Conservation (phyloP, 805 yeast genomes). For the Sugiyamaella smithiae region DNA sequence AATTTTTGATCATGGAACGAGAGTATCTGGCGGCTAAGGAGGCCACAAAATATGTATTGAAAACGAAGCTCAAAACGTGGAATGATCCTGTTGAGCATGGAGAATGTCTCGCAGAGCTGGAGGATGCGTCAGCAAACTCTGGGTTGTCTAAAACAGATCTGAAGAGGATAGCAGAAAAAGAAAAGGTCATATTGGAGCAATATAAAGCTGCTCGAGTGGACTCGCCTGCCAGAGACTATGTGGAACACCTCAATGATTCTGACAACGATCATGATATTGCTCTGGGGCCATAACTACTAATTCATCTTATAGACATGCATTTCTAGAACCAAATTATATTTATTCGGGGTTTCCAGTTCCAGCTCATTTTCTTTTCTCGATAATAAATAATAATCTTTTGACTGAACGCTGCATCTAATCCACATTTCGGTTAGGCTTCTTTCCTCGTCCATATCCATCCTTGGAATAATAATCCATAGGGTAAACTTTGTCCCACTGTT, state of each 20-base stretch:
- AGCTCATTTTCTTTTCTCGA: not conserved
- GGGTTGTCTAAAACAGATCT: slow-evolving; percentile 14
- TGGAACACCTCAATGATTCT: not conserved
- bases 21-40: slow-evolving; percentile 40
- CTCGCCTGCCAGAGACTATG: slow-evolving; percentile 7
- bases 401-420: slow-evolving; percentile 1
- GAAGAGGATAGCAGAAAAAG: slow-evolving; percentile 16
- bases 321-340: not conserved
- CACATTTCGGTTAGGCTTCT: slow-evolving; percentile 45
- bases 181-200: slow-evolving; percentile 17
- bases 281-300: not conserved
- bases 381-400: not conserved
- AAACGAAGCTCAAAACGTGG: slow-evolving; percentile 71
- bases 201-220: slow-evolving; percentile 10
- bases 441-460: slow-evolving; percentile 91
- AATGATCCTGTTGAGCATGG: slow-evolving; percentile 34
- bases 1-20: slow-evolving; percentile 73
- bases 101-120: slow-evolving; percentile 16
- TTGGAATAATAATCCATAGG: slow-evolving; percentile 95
- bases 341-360: not conserved
- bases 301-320: not conserved
- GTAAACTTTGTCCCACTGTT: slow-evolving; percentile 55
- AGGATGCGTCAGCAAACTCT: slow-evolving; percentile 15
- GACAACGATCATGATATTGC: not conserved
- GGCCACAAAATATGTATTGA: slow-evolving; percentile 43